A percentile compares a stretch with the other conserved stretches of the same genome.
Conservation (phyloP, 768 basidiomycete genomes). For the Tulasnella sp. region DNA sequence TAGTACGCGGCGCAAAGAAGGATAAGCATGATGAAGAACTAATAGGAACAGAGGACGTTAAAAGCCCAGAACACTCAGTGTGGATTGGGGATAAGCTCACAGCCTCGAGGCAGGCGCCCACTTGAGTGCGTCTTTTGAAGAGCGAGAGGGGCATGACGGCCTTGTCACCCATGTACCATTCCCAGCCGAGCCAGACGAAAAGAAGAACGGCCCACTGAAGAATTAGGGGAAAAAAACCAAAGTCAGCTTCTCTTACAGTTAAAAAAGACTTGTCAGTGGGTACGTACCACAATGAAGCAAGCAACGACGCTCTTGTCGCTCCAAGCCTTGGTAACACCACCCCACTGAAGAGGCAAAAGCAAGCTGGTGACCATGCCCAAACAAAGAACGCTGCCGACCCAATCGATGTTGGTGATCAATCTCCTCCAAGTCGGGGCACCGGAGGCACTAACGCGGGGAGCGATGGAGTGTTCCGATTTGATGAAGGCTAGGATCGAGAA, state of each 20-base stretch:
- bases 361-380: conserved; percentile 46
- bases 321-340: conserved; percentile 50
- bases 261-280: background rate
- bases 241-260: conserved; percentile 36
- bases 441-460: conserved; percentile 30
- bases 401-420: conserved; percentile 43
- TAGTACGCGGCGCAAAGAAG: conserved; percentile 42
- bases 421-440: conserved; percentile 35
- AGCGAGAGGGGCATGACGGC: conserved; percentile 47
- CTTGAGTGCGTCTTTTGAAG: conserved; percentile 43
- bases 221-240: background rate
- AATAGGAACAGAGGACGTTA: background rate
- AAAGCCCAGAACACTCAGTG: background rate
- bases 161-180: conserved; percentile 43
- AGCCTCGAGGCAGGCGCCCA: conserved; percentile 42
- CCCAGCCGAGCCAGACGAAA: conserved; percentile 44
- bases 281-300: conserved; percentile 34
- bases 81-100: background rate
- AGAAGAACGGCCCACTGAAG: conserved; percentile 41
- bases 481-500: conserved; percentile 45
- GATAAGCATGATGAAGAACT: conserved; percentile 39
- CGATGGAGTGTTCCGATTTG: conserved; percentile 41
- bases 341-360: conserved; percentile 50
- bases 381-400: conserved; percentile 46
- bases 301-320: conserved; percentile 45